Evolutionary conservation across 768 basidiomycete genomes (phyloP).

Genomic region (Pisolithus sp.): DNA sequence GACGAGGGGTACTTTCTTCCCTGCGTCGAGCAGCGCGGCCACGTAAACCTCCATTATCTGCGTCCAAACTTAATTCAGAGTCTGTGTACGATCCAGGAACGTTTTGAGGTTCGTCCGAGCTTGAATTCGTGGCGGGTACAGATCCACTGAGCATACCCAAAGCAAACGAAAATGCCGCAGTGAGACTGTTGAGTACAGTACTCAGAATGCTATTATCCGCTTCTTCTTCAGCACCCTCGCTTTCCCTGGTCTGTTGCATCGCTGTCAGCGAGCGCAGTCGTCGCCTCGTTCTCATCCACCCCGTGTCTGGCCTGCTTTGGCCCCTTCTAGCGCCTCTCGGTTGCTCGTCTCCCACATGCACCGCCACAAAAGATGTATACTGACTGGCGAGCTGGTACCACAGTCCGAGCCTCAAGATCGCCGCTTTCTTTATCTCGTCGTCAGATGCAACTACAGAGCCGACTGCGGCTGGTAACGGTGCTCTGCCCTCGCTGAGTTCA

Average conservation of each 20-base stretch:
- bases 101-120: not conserved
- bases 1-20: conserved; percentile 10
- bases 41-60: conserved; percentile 1
- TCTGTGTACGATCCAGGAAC: conserved; percentile 17
- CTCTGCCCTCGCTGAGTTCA: conserved; percentile 36
- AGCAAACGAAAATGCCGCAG: conserved; percentile 12
- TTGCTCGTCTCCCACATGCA: conserved; percentile 31
- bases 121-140: not conserved
- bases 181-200: conserved; percentile 11
- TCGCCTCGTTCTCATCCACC: conserved; percentile 17
- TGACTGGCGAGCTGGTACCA: conserved; percentile 46
- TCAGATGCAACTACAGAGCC: conserved; percentile 21
- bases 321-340: conserved; percentile 2
- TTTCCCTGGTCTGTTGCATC: not conserved
- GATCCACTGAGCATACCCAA: conserved; percentile 9
- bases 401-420: conserved; percentile 44
- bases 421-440: conserved; percentile 35
- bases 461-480: conserved; percentile 19
- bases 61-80: conserved; percentile 10
- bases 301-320: not conserved
- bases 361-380: conserved; percentile 53
- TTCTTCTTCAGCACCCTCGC: not conserved
- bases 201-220: conserved; percentile 12
- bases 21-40: not conserved
- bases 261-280: not conserved